A percentile compares a stretch with the other conserved stretches of the same genome.
Conservation (phyloP, 1,284 basidiomycete species). For the Malassezia equina region DNA sequence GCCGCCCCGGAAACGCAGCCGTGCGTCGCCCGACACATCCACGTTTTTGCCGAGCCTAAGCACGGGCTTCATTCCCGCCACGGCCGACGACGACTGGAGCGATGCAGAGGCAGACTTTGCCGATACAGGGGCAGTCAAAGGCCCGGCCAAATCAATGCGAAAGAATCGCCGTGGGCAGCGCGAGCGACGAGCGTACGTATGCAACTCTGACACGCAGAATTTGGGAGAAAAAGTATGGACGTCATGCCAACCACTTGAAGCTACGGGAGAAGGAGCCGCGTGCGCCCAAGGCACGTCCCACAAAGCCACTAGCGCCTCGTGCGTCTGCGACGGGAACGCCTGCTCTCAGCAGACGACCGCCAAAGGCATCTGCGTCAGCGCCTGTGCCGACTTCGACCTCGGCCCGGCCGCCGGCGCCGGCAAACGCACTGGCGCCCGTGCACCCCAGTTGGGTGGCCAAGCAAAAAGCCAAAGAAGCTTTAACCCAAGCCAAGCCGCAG, state of each 20-base stretch:
- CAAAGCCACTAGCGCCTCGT: not conserved
- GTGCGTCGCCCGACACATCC: not conserved
- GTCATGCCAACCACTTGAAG: conserved; percentile 14
- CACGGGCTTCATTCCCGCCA: conserved; percentile 12
- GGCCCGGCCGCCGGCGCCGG: not conserved
- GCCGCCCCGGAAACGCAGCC: not conserved
- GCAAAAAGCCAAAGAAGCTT: conserved; percentile 9
- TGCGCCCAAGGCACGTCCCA: not conserved
- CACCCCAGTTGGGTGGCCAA: conserved; percentile 18
- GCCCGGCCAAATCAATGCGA: conserved; percentile 12
- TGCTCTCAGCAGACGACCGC: not conserved
- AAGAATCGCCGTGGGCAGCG: conserved; percentile 18
- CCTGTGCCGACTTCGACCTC: not conserved
- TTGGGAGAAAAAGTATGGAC: conserved; percentile 18
- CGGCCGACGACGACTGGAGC: conserved; percentile 14
- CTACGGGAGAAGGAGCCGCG: conserved; percentile 12
- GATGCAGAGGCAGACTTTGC: conserved; percentile 16
- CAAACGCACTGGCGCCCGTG: not conserved
- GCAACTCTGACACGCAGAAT: conserved; percentile 6
- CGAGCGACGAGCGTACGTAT: conserved; percentile 16
- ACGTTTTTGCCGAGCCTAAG: conserved; percentile 8
- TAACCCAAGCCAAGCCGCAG: not conserved
- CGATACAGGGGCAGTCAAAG: conserved; percentile 4
- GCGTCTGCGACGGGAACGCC: not conserved
- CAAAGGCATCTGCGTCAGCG: no score